Percentiles rank a stretch among this genome's conserved stretches.
Conservation (phyloP, 495 filamentous ascomycete species). For the Polyplosphaeria fusca region DNA sequence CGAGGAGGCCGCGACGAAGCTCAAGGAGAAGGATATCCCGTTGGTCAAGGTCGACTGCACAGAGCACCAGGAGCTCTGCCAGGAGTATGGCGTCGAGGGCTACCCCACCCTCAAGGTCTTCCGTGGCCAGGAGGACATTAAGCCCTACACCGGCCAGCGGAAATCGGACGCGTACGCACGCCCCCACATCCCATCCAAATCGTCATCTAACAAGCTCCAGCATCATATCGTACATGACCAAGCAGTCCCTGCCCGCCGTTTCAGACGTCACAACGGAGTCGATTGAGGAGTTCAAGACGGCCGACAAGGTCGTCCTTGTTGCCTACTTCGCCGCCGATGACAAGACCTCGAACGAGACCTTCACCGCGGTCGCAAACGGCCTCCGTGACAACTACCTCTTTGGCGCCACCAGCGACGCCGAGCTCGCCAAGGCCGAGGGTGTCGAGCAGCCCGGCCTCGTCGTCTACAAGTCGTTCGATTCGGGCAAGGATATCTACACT, state of each 20-base stretch:
- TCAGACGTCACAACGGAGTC: slow-evolving; percentile 74
- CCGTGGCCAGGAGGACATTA: slow-evolving; percentile 80
- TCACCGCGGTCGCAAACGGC: slow-evolving; percentile 73
- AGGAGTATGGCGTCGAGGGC: slow-evolving; percentile 84
- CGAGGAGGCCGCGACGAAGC: slow-evolving; percentile 83
- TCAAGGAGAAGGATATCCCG: slow-evolving; percentile 93
- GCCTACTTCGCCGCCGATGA: slow-evolving; percentile 83
- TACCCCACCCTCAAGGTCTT: slow-evolving; percentile 99
- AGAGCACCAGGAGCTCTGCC: slow-evolving; percentile 86
- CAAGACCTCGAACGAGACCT: slow-evolving; percentile 78
- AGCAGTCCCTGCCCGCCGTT: slow-evolving; percentile 93
- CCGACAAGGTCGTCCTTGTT: slow-evolving; percentile 93
- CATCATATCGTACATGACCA: slow-evolving; percentile 98
- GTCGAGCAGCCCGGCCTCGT: slow-evolving; percentile 83
- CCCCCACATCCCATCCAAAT: background rate
- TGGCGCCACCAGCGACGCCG: slow-evolving; percentile 75
- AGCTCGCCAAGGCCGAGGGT: slow-evolving; percentile 82
- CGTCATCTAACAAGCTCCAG: slow-evolving; percentile 48
- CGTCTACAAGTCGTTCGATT: slow-evolving; percentile 97
- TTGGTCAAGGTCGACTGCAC: slow-evolving; percentile 97
- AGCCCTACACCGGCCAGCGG: slow-evolving; percentile 81
- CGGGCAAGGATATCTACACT: slow-evolving; percentile 82
- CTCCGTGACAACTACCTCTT: slow-evolving; percentile 91
- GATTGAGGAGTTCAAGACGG: slow-evolving; percentile 91
- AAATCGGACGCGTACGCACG: slow-evolving; percentile 80